These are phyloP conservation scores for Microascus cirrosus DNA, from an alignment of 2,329 filamentous ascomycete species.

Conservation along the genomic window DNA sequence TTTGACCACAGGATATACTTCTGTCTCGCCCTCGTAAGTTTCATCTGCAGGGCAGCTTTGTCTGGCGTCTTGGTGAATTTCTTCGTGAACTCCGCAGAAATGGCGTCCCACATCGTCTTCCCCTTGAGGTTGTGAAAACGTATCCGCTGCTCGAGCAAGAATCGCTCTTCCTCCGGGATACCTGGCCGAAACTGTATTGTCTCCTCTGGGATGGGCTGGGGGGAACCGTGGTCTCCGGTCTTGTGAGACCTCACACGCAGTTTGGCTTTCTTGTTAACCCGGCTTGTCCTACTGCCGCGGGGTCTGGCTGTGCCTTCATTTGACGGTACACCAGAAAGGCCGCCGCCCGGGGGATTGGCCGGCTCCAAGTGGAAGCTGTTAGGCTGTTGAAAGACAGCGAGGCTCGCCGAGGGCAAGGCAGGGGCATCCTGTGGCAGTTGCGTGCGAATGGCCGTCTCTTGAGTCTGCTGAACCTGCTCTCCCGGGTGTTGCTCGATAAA, in stretches of 20 bases:
- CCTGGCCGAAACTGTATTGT: conserved; percentile 28
- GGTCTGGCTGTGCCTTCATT: not conserved
- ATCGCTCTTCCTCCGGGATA: conserved; percentile 35
- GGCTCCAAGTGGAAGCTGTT: not conserved
- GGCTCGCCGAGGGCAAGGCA: not conserved
- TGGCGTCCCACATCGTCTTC: conserved; percentile 47
- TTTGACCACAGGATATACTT: conserved; percentile 36
- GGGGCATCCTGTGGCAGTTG: not conserved
- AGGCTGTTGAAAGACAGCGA: not conserved
- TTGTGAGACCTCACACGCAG: not conserved
- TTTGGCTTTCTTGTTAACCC: not conserved
- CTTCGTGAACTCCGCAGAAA: conserved; percentile 28
- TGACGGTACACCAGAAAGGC: not conserved
- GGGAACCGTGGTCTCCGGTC: not conserved
- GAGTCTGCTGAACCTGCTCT: not conserved
- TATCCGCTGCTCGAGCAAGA: conserved; percentile 37
- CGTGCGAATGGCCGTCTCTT: conserved; percentile 6
- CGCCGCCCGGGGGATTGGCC: not conserved
- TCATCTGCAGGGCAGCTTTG: conserved; percentile 45
- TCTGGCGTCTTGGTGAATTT: conserved; percentile 23
- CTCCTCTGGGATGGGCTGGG: conserved; percentile 1
- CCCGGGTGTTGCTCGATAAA: not conserved
- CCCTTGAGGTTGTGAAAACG: conserved; percentile 34
- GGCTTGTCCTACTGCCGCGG: not conserved
- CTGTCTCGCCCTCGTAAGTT: conserved; percentile 36